phyloP scores from a whole-genome alignment of 495 filamentous ascomycete genomes.

The Penicillium pancosmium region DNA sequence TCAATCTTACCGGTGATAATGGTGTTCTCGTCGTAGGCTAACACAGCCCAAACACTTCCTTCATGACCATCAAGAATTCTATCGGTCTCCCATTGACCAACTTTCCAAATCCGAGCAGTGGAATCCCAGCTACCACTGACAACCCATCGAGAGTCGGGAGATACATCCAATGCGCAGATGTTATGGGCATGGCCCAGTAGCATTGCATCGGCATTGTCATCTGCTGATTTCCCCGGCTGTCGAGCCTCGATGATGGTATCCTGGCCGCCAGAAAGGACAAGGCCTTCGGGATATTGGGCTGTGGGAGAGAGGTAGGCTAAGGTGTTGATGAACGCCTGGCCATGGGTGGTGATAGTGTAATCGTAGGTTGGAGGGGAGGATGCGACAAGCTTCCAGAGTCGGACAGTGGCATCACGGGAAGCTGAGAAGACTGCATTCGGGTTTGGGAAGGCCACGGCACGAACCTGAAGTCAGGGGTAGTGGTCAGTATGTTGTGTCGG shows the following conservation, averaged over 20 bases:
- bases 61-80: conserved; percentile 74
- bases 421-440: conserved; percentile 76
- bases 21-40: conserved; percentile 77
- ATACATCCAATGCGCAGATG: conserved; percentile 82
- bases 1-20: conserved; percentile 72
- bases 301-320: conserved; percentile 76
- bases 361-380: conserved; percentile 73
- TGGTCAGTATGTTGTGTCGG: conserved; percentile 17
- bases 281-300: conserved; percentile 71
- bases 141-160: conserved; percentile 66
- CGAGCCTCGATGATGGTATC: conserved; percentile 93
- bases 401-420: conserved; percentile 88
- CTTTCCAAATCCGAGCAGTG: conserved; percentile 75
- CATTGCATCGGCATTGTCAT: conserved; percentile 80
- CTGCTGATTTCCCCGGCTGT: conserved; percentile 61
- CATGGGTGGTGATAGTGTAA: conserved; percentile 71
- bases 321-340: conserved; percentile 81
- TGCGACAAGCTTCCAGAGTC: conserved; percentile 75
- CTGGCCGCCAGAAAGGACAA: conserved; percentile 83
- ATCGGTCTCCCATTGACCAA: conserved; percentile 75
- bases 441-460: conserved; percentile 78
- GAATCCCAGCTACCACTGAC: conserved; percentile 97
- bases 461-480: conserved; percentile 63
- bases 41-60: conserved; percentile 85
- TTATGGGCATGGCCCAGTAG: conserved; percentile 86